phyloP scores from a whole-genome alignment of 75 land plant species.

The Cunninghamia lanceolata region DNA sequence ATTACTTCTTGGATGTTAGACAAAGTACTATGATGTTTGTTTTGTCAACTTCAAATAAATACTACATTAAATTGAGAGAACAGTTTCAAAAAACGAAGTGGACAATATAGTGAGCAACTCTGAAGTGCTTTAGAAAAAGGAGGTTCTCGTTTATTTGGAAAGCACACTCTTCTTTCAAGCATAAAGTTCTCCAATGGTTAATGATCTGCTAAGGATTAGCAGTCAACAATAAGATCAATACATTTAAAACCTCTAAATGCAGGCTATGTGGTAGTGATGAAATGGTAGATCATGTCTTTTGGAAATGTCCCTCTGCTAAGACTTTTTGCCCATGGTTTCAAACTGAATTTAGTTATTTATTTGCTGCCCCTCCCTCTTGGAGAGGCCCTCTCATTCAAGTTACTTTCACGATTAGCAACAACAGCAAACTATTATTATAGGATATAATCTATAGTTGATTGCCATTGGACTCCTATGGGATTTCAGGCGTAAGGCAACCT shows the following conservation, averaged over 20 bases:
- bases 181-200: neutral
- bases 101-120: neutral
- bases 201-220: neutral
- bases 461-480: neutral
- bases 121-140: neutral
- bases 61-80: neutral
- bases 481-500: neutral
- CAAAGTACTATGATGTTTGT: neutral
- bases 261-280: neutral
- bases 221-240: neutral
- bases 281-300: neutral
- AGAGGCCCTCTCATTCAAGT: neutral
- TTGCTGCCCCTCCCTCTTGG: neutral
- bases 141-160: neutral
- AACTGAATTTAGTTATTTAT: neutral
- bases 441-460: neutral
- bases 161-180: neutral
- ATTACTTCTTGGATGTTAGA: neutral
- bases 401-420: neutral
- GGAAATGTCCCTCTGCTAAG: neutral
- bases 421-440: neutral
- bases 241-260: neutral
- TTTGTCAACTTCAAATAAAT: neutral
- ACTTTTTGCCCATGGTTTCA: neutral
- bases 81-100: neutral